These are phyloP conservation scores for Hypsizygus marmoreus DNA, from an alignment of 768 basidiomycete genomes.

Conservation along the genomic window DNA sequence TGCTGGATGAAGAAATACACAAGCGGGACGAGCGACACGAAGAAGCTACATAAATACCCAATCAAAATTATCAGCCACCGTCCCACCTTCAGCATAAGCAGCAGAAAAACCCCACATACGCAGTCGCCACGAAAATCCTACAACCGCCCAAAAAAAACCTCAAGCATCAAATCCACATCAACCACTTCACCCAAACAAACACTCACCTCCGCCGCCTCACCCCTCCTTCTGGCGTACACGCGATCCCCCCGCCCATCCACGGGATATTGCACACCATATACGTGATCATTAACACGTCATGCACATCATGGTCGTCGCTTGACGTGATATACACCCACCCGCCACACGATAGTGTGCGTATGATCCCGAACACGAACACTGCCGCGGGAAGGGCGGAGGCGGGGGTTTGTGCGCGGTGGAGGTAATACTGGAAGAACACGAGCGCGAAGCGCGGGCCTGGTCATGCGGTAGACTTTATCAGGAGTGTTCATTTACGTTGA, in stretches of 20 bases:
- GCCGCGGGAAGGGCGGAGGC: conserved; percentile 47
- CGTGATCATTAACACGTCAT: conserved; percentile 86
- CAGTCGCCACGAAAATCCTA: conserved; percentile 55
- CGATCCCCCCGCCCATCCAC: conserved; percentile 81
- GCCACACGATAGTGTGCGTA: conserved; percentile 80
- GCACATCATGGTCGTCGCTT: conserved; percentile 77
- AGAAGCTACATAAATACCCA: conserved; percentile 67
- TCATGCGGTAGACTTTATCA: neutral
- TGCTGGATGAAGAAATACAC: conserved; percentile 87
- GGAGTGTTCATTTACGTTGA: too few relatives aligned
- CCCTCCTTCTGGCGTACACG: conserved; percentile 49
- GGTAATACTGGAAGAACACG: conserved; percentile 62
- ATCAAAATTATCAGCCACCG: neutral
- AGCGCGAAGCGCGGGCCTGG: conserved; percentile 78
- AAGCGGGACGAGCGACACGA: conserved; percentile 67
- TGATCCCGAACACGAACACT: conserved; percentile 61
- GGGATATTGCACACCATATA: conserved; percentile 86
- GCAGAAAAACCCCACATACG: too few relatives aligned
- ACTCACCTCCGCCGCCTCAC: conserved; percentile 57
- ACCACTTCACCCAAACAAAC: neutral
- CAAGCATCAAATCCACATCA: neutral
- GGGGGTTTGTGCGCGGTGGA: conserved; percentile 48
- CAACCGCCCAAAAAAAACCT: neutral
- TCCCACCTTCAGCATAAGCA: too few relatives aligned
- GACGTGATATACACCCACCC: conserved; percentile 94